Base-by-base conservation (phyloP, 2,329 filamentous ascomycete genomes). In the Aspergillus piperis region DNA sequence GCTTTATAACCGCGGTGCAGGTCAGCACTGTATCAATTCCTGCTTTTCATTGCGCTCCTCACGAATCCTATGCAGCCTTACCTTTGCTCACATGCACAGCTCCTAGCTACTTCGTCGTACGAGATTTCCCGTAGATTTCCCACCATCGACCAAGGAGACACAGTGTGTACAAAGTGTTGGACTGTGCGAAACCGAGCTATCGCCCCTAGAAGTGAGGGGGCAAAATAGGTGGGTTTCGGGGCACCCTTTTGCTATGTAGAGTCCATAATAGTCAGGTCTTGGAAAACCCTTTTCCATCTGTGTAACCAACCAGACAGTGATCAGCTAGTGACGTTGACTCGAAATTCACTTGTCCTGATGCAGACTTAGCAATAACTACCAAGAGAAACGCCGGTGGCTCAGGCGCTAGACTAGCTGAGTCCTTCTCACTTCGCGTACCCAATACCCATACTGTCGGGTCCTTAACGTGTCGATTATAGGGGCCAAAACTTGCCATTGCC, bases 131-230 rank as follows among this genome's bases (percentile, higher is more conserved):
- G 5, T 15, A 7, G 15, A 10, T 30, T 15, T 5, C 17, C 42
- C n/a, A n/a, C n/a, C 50, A 53, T 39, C 13, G n/a, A 38, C 17
- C 8, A 4, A 17, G 23, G 6, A n/a, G 39, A 55, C 19, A 25
- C 23, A 17, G 39, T 36, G 27, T 10, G 19, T 44, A 38, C 39
- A 47, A 47, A 36, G 39, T 55, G 53, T 55, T 47, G 53, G 53
- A 55, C 53, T 55, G 53, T 55, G 39, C 53, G 41, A 41, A 21
- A 17, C 42, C 11, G 53, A 47, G 38, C 27, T 47, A 8, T 44
- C 52, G 32, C 23, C n/a, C 21, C 39, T 21, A 30, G 44, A 27
- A 55, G 53, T 55, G 41, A 15, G 41, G 52, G 52, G 52, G 25
- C 21, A 41, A 30, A 49, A 13, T 7, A 30, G 23, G 39, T n/a